Evolutionary conservation across 1,139 yeast genomes (phyloP), one percentile per base, ranked within the genome.

Genomic region (Pichia sp.): DNA sequence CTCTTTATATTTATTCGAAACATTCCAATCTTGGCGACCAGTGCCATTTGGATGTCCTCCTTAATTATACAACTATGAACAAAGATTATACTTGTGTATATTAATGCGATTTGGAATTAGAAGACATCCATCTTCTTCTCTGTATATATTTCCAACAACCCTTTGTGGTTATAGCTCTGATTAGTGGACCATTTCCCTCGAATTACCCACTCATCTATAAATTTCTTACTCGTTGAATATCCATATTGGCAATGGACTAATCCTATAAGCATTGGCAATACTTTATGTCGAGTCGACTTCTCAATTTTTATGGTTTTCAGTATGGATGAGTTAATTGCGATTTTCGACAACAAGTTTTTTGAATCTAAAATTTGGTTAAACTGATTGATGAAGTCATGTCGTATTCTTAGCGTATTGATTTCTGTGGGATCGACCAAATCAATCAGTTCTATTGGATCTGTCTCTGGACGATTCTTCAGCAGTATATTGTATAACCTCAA

Each of bases 21-120:
- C 48, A 21, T 62, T 65, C 43, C 52, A 60, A 1, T 55, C 66
- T 28, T 78, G 82, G 81, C 61, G 60, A 19, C 76, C 80, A 0
- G 71, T 64, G 50, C 81, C 82, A 1, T 76, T 78, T 62, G 82
- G 82, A 3, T 49, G 52, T 42, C 36, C 47, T 16, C 50, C 53
- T n/a, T 46, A 39, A 10, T 46, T 26, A 25, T 28, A 5, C 25
- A 18, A 4, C 19, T 31, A 44, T 36, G 10, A 22, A 47, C 19
- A 41, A 22, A 18, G n/a, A n/a, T n/a, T 18, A 22, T 39, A n/a
- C 45, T 21, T 44, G 44, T 46, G 47, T 25, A 21, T 40, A 26
- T 30, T 25, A 36, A 41, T n/a, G 5, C 31, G 4, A 31, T 21
- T 7, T 13, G 9, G 40, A 44, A 7, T 25, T 50, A 48, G 37